Conservation (phyloP, 2,329 filamentous ascomycete species). For the Pseudogymnoascus sp. region DNA sequence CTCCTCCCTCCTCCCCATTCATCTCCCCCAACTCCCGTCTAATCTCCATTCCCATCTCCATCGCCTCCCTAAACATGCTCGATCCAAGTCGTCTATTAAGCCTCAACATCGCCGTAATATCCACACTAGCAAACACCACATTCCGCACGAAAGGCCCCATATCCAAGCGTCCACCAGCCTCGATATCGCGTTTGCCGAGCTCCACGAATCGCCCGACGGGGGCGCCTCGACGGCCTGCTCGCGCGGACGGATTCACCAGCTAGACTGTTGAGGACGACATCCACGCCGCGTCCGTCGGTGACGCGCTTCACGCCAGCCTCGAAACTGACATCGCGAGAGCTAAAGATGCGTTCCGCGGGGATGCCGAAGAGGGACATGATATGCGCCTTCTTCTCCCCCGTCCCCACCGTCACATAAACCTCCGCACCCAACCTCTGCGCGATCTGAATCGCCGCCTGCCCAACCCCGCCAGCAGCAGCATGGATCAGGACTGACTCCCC, state of each 20-base stretch:
- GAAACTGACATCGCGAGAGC: slow-evolving; percentile 31
- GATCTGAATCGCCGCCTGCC: slow-evolving; percentile 32
- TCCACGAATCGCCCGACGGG: slow-evolving; percentile 37
- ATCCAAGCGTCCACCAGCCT: slow-evolving; percentile 27
- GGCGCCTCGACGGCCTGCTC: slow-evolving; percentile 33
- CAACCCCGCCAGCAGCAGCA: slow-evolving; percentile 31
- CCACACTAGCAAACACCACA: slow-evolving; percentile 5
- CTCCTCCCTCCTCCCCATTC: not conserved
- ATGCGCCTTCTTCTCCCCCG: slow-evolving; percentile 21
- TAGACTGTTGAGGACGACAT: slow-evolving; percentile 31
- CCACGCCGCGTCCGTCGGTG: slow-evolving; percentile 28
- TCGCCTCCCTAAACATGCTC: slow-evolving; percentile 31
- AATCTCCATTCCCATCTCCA: slow-evolving; percentile 22
- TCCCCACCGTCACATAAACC: slow-evolving; percentile 28
- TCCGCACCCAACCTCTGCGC: slow-evolving; percentile 28
- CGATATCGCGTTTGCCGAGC: slow-evolving; percentile 34
- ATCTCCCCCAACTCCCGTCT: not conserved
- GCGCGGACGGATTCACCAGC: slow-evolving; percentile 27
- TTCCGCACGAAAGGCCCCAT: slow-evolving; percentile 5
- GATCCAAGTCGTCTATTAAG: slow-evolving; percentile 22
- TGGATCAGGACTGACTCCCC: slow-evolving; percentile 33
- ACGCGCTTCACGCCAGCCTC: slow-evolving; percentile 25
- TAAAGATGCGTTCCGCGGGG: not conserved
- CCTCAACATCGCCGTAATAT: slow-evolving; percentile 26
- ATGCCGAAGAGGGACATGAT: slow-evolving; percentile 3